These are phyloP conservation scores for Ensete glaucum DNA, from an alignment of 176 grass and related monocot genomes.

Conservation along the genomic window DNA sequence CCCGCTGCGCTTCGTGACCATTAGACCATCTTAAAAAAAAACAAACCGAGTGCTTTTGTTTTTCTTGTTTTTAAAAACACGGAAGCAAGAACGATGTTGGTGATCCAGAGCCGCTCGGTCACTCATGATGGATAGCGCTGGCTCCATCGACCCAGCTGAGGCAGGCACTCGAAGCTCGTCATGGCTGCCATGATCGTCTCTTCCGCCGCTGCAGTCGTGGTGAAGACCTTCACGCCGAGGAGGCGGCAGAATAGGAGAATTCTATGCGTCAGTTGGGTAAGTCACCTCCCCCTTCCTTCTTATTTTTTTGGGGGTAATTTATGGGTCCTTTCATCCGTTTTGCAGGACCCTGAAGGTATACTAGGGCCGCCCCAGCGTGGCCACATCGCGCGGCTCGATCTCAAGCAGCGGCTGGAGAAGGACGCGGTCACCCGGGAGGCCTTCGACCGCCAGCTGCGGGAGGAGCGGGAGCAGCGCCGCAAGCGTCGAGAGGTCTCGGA, in stretches of 20 bases:
- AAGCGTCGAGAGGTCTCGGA: conserved; percentile 41
- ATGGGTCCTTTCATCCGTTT: background rate
- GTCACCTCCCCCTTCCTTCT: background rate
- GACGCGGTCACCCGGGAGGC: conserved; percentile 51
- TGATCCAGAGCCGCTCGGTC: too few relatives aligned
- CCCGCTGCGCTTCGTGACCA: too few relatives aligned
- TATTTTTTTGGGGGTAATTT: background rate
- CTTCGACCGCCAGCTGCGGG: conserved; percentile 57
- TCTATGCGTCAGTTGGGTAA: conserved; percentile 1
- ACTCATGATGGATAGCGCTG: background rate
- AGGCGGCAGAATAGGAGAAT: background rate
- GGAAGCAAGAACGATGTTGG: too few relatives aligned
- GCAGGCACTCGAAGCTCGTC: too few relatives aligned
- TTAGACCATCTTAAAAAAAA: too few relatives aligned
- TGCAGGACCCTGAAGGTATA: conserved; percentile 65
- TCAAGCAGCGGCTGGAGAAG: conserved; percentile 29
- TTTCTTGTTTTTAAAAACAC: too few relatives aligned
- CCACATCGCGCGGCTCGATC: conserved; percentile 48
- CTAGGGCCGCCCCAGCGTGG: conserved; percentile 53
- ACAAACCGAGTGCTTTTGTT: too few relatives aligned
- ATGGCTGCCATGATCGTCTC: background rate
- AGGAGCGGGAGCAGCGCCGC: conserved; percentile 68
- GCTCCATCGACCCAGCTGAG: background rate
- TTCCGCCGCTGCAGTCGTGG: background rate
- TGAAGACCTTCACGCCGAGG: background rate